Evolutionary conservation across 176 grass and related monocot species (phyloP).

Genomic region (Elymus sibiricus): DNA sequence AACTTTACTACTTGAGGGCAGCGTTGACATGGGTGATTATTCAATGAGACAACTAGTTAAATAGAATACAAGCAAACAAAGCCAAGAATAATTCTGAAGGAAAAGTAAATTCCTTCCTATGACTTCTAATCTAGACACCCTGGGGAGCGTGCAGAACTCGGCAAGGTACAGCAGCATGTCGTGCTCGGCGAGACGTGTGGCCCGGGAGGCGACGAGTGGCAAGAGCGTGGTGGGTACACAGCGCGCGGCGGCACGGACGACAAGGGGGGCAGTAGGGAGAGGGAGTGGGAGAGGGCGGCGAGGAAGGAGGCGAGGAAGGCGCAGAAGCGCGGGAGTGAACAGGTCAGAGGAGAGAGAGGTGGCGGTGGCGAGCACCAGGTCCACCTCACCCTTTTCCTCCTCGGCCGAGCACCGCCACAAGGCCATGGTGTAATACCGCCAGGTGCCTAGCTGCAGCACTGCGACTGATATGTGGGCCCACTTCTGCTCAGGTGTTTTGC

Average conservation of each 20-base stretch:
- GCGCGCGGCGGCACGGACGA: conserved; percentile 17
- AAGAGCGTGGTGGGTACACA: conserved; percentile 39
- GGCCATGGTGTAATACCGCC: too few species aligned
- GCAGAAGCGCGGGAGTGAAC: conserved; percentile 23
- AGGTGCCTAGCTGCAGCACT: too few species aligned
- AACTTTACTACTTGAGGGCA: background rate
- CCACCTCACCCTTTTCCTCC: background rate
- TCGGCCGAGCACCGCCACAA: too few species aligned
- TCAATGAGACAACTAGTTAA: conserved; percentile 1
- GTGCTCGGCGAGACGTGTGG: conserved; percentile 19
- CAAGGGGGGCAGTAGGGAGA: conserved; percentile 17
- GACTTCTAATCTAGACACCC: background rate
- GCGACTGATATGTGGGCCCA: too few species aligned
- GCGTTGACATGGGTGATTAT: background rate
- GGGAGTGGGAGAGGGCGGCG: conserved; percentile 11
- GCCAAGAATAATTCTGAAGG: background rate
- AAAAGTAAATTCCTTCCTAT: background rate
- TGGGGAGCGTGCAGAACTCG: conserved; percentile 31
- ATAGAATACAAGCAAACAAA: conserved; percentile 6
- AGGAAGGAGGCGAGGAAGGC: conserved; percentile 40
- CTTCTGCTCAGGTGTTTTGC: too few species aligned
- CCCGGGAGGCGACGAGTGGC: conserved; percentile 37
- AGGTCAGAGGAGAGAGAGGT: conserved; percentile 16
- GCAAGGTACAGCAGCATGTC: conserved; percentile 43
- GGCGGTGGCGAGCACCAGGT: conserved; percentile 36